Evolutionary conservation across 2,329 filamentous ascomycete species (phyloP).

Genomic region (Akanthomyces dipterigenus): DNA sequence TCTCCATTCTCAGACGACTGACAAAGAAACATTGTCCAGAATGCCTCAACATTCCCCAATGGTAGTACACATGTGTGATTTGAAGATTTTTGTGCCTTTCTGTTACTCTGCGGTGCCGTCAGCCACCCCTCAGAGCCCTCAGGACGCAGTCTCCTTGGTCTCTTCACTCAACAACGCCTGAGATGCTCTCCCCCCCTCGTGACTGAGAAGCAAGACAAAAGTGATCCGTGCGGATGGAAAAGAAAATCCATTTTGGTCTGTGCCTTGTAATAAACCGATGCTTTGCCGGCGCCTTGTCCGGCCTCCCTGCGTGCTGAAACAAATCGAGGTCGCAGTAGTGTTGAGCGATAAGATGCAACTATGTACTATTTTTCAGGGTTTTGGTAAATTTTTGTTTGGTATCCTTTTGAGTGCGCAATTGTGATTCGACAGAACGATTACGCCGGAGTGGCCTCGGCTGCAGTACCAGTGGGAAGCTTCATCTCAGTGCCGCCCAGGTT

Average conservation of each 20-base stretch:
- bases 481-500: constrained; percentile 66
- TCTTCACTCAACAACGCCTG: not conserved
- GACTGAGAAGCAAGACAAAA: not conserved
- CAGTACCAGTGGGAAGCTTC: constrained; percentile 41
- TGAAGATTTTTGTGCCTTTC: not conserved
- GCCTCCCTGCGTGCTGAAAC: not conserved
- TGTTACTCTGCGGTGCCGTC: not conserved
- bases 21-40: not conserved
- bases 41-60: not conserved
- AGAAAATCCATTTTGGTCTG: not conserved
- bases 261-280: not conserved
- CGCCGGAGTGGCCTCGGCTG: constrained; percentile 30
- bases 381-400: not conserved
- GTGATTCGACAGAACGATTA: not conserved
- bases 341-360: not conserved
- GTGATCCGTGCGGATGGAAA: not conserved
- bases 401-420: not conserved
- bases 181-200: not conserved
- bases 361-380: not conserved
- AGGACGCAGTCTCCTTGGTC: not conserved
- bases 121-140: not conserved
- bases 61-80: constrained; percentile 7
- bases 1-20: not conserved
- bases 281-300: not conserved
- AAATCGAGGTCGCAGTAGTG: not conserved